These are phyloP conservation scores for Sporisorium exsertum DNA, from an alignment of 1,284 basidiomycete genomes.

Conservation along the genomic window DNA sequence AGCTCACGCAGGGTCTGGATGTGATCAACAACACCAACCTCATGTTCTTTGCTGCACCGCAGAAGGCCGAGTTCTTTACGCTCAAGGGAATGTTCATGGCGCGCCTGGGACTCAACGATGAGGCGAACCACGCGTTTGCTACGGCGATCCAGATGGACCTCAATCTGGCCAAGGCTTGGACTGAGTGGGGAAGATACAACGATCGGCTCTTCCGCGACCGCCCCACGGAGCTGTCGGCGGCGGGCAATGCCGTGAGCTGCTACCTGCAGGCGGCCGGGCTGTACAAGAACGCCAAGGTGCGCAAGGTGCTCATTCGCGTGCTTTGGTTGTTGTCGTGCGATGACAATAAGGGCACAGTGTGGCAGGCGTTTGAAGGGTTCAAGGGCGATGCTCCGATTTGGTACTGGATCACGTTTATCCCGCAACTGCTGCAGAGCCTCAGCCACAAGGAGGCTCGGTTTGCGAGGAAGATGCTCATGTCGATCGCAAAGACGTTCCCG, in stretches of 20 bases:
- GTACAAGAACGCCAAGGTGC: conserved; percentile 93
- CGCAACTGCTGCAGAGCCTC: conserved; percentile 91
- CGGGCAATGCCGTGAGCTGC: conserved; percentile 93
- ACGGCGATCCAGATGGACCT: conserved; percentile 88
- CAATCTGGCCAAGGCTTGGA: conserved; percentile 95
- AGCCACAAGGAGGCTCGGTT: conserved; percentile 92
- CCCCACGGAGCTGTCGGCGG: conserved; percentile 70
- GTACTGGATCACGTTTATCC: conserved; percentile 99
- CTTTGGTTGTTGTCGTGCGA: conserved; percentile 97
- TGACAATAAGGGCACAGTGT: conserved; percentile 80
- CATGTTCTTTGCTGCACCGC: conserved; percentile 93
- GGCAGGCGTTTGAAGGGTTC: conserved; percentile 92
- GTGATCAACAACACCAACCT: conserved; percentile 99
- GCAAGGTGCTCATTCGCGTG: conserved; percentile 89
- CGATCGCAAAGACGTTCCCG: conserved; percentile 91
- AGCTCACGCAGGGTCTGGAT: conserved; percentile 92
- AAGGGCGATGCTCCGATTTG: conserved; percentile 96
- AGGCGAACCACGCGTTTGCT: conserved; percentile 87
- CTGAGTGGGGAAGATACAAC: conserved; percentile 95
- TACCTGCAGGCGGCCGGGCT: conserved; percentile 96
- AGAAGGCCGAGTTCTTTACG: conserved; percentile 99
- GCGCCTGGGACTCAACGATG: conserved; percentile 85
- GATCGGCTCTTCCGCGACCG: conserved; percentile 87
- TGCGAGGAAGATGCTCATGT: conserved; percentile 87
- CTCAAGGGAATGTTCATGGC: conserved; percentile 99